These are phyloP conservation scores for Sechiopsis laciniata DNA, from an alignment of 306 rosid species.

Conservation along the genomic window DNA sequence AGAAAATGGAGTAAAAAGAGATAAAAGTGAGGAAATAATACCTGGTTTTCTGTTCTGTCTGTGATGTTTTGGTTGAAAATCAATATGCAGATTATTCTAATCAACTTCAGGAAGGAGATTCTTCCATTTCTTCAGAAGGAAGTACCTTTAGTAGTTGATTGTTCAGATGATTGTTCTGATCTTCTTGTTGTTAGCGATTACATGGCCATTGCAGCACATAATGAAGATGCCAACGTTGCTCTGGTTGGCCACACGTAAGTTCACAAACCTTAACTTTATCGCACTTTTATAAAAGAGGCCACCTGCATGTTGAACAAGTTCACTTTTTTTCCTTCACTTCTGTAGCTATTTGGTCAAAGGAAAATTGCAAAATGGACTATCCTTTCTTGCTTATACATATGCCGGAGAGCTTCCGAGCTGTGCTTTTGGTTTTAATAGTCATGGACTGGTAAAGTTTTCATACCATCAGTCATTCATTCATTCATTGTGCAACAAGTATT, in stretches of 20 bases:
- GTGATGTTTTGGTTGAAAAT: slow-evolving; percentile 3
- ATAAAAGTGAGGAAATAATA: neutral
- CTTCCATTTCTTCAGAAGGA: slow-evolving; percentile 54
- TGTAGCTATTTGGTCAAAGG: slow-evolving; percentile 71
- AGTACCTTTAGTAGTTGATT: slow-evolving; percentile 22
- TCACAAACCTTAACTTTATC: neutral
- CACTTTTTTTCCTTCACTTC: neutral
- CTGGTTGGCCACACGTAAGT: slow-evolving; percentile 72
- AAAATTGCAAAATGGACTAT: slow-evolving; percentile 42
- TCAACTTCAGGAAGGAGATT: slow-evolving; percentile 83
- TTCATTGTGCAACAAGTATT: neutral
- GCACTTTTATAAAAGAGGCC: neutral
- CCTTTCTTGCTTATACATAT: slow-evolving; percentile 66
- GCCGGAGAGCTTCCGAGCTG: slow-evolving; percentile 96
- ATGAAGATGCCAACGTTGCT: slow-evolving; percentile 81
- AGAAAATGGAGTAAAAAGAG: neutral
- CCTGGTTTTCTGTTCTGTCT: slow-evolving; percentile 4
- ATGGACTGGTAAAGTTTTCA: slow-evolving; percentile 48
- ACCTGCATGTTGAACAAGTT: neutral
- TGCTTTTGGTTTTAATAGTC: slow-evolving; percentile 60
- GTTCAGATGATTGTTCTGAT: slow-evolving; percentile 68
- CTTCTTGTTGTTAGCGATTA: slow-evolving; percentile 58
- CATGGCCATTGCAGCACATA: slow-evolving; percentile 73
- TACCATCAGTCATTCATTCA: neutral
- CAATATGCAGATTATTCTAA: slow-evolving; percentile 52